These are phyloP conservation scores for Wickerhamiella australiensis DNA, from an alignment of 805 yeast species.

Conservation along the genomic window DNA sequence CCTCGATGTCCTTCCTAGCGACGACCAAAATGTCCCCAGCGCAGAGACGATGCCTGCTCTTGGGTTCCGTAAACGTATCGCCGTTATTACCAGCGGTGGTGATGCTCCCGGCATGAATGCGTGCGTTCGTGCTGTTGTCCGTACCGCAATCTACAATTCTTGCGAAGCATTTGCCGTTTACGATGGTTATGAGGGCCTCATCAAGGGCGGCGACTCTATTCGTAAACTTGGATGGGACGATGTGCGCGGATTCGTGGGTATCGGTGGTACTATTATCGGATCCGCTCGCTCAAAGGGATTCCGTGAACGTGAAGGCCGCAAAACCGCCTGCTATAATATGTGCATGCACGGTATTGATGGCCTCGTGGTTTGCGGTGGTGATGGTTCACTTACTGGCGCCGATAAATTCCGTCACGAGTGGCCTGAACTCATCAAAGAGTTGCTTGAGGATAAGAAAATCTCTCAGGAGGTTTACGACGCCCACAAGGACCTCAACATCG, in stretches of 20 bases:
- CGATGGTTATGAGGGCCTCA: constrained; percentile 93
- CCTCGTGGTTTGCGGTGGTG: constrained; percentile 94
- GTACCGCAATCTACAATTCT: constrained; percentile 75
- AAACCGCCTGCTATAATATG: constrained; percentile 72
- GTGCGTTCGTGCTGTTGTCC: constrained; percentile 85
- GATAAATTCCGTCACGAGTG: constrained; percentile 88
- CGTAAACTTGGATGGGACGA: constrained; percentile 82
- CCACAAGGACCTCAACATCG: constrained; percentile 65
- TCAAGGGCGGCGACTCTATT: constrained; percentile 69
- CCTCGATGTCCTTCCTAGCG: constrained; percentile 16
- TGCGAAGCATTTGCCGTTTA: constrained; percentile 86
- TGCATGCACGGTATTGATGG: constrained; percentile 86
- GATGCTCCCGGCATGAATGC: constrained; percentile 99
- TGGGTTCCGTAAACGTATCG: constrained; percentile 43
- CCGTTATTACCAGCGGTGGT: constrained; percentile 97
- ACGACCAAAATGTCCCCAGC: constrained; percentile 8
- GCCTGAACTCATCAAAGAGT: constrained; percentile 75
- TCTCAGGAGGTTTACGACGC: constrained; percentile 47
- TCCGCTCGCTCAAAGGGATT: constrained; percentile 88
- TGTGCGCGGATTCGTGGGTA: constrained; percentile 83
- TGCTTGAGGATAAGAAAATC: constrained; percentile 44
- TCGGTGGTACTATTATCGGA: constrained; percentile 94
- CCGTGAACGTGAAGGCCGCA: constrained; percentile 74
- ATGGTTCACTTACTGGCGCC: constrained; percentile 96
- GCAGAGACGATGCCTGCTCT: neutral